phyloP scores from a whole-genome alignment of 352 stramenopile species.

The Phytophthora vignae region DNA sequence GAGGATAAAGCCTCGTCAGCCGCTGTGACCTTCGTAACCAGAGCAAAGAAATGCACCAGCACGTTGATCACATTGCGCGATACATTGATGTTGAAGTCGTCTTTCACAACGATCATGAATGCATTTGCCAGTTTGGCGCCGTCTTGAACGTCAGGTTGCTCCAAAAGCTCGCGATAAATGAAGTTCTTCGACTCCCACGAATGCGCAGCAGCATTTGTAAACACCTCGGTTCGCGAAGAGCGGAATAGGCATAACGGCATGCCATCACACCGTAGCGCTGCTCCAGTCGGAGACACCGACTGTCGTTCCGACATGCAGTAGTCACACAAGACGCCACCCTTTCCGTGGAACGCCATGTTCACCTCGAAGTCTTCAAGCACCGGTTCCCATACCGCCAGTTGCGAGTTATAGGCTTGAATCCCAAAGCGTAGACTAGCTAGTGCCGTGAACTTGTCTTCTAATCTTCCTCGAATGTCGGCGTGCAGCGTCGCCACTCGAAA shows the following conservation, averaged over 20 bases:
- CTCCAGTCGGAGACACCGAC: constrained; percentile 64
- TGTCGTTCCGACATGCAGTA: constrained; percentile 83
- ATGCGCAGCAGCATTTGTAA: constrained; percentile 66
- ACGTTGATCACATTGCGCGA: constrained; percentile 88
- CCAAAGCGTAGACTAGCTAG: constrained; percentile 71
- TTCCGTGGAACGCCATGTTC: constrained; percentile 73
- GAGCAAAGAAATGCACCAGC: constrained; percentile 74
- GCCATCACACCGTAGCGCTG: constrained; percentile 63
- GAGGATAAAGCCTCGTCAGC: constrained; percentile 48
- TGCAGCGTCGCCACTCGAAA: constrained; percentile 77
- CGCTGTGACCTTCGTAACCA: constrained; percentile 73
- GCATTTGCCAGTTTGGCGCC: constrained; percentile 64
- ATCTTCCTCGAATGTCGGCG: constrained; percentile 65
- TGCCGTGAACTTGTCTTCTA: constrained; percentile 71
- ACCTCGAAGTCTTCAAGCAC: constrained; percentile 88
- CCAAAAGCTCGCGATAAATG: constrained; percentile 82
- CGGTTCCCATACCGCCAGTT: constrained; percentile 87
- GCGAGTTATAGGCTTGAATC: constrained; percentile 88
- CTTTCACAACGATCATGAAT: constrained; percentile 80
- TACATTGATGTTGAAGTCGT: constrained; percentile 86
- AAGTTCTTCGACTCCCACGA: constrained; percentile 86
- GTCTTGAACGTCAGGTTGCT: constrained; percentile 61
- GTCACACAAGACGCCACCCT: constrained; percentile 76
- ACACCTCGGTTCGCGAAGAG: constrained; percentile 68
- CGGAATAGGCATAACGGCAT: constrained; percentile 82